Evolutionary conservation across 352 stramenopile species (phyloP), one percentile per base, ranked within the genome.

Genomic region (Pythium diclinum): DNA sequence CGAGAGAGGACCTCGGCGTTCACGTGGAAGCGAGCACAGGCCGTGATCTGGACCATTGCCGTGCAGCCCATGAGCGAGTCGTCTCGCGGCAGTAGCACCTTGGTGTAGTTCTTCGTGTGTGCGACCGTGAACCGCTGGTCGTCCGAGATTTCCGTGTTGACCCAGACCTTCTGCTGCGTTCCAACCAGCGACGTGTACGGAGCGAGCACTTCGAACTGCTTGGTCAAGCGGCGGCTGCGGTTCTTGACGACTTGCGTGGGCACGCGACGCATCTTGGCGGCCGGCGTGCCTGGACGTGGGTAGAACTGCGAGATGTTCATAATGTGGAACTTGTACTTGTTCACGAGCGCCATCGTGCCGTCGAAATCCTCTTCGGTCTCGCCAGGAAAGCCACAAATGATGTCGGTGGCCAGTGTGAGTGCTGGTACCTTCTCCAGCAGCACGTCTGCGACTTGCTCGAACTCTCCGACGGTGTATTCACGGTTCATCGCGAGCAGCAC

Each of bases 241-340:
- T 92, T 88, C 73, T 98, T 98, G 32, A 97, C 89, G 16, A 97
- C 71, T 30, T 94, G 80, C 0, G 87, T 97, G 9, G 79, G 73
- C 21, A 97, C 80, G 48, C 87, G 86, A 56, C 83, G 87, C 90
- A 98, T 97, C 59, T 89, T 91, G 6, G 92, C 92, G 6, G 91
- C 92, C 0, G 90, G 89, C 9, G 92, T 98, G 19, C 91, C 91
- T 5, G 91, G 91, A 0, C 92, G 86, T 36, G 91, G 89, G 71
- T 97, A 98, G 61, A 97, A 98, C 68, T 97, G 87, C 33, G 90
- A 97, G 67, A 97, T 97, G 69, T 98, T 97, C 71, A 95, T 88
- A 61, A 97, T 92, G 63, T 90, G 77, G 62, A 97, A 96, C 38
- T 78, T 74, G 65, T 97, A 97, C 38, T 95, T 81, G 47, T 88